These are phyloP conservation scores for Syncephalis fuscata DNA, from an alignment of 371 early-diverging fungal genomes.

Conservation along the genomic window DNA sequence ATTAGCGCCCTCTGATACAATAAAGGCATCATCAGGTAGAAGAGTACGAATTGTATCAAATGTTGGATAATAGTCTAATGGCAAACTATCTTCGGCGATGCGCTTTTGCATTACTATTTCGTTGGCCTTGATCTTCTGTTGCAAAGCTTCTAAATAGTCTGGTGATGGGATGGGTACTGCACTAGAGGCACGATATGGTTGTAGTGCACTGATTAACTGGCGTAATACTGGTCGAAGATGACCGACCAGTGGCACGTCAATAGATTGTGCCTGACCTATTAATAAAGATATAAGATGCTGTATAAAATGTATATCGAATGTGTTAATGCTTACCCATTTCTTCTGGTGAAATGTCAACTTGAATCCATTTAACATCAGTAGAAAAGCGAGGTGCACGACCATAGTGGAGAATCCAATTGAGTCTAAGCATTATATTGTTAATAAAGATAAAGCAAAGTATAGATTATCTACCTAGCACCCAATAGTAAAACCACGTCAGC, in stretches of 20 bases:
- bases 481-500: slow-evolving; percentile 57
- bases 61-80: slow-evolving; percentile 52
- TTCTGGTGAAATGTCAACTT: slow-evolving; percentile 49
- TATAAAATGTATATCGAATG: not conserved
- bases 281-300: not conserved
- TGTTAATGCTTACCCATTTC: slow-evolving; percentile 30
- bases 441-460: not conserved
- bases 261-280: slow-evolving; percentile 15
- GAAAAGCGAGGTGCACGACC: slow-evolving; percentile 42
- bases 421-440: slow-evolving; percentile 6
- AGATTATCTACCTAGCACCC: slow-evolving; percentile 29
- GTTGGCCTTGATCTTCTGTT: slow-evolving; percentile 23
- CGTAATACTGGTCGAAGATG: slow-evolving; percentile 29
- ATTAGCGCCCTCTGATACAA: slow-evolving; percentile 67
- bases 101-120: slow-evolving; percentile 13
- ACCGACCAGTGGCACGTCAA: slow-evolving; percentile 39
- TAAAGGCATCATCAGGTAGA: slow-evolving; percentile 26
- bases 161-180: not conserved
- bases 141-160: slow-evolving; percentile 15
- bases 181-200: slow-evolving; percentile 4
- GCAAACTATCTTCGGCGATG: slow-evolving; percentile 18
- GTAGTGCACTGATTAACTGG: slow-evolving; percentile 19
- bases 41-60: slow-evolving; percentile 36
- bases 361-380: slow-evolving; percentile 36
- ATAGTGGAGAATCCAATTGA: slow-evolving; percentile 74